Evolutionary conservation across 176 grass and related monocot species (phyloP), one percentile per base, ranked within the genome.

Genomic region (Phoenix roebelenii): DNA sequence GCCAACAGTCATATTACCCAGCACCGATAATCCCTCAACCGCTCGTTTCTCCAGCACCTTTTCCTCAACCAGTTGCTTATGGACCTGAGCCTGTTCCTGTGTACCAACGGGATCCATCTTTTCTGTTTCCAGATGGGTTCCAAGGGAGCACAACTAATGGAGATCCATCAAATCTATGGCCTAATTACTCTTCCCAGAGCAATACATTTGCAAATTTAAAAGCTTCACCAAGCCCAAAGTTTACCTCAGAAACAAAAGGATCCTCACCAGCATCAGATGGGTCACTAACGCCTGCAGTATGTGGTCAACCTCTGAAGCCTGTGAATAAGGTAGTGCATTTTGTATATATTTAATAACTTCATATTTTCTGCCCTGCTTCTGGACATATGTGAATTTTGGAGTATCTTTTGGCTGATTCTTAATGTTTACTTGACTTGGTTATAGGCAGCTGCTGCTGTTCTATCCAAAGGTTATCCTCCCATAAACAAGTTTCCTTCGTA

Each of bases 101-200:
- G 18, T 86, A 81, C 79, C 63, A 82, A 55, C 81, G 90, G 85
- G 82, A 89, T 60, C 85, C 77, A 67, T 82, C 78, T 70, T 80
- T 81, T 67, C 59, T 80, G 65, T 73, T 83, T 58, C 16, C 80
- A 67, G 71, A 95, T 73, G 82, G 80, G 51, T 65, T 83, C 70
- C 85, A 86, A 55, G 85, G 79, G 51, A 84, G 56, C 74, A 67
- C 82, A 55, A 71, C 77, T 80, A 65, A 64, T 61, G 53, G 39
- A 12, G 68, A 81, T 59, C 73, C 78, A 85, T 66, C 80, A 75
- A 76, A 72, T 70, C 82, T 72, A 51, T 44, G 66, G 59, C 18
- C 66, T 52, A 85, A 85, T 14, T 63, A 73, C 69, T 22, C 48
- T 66, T 83, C 48, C 54, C 74, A 88, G 48, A 78, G 65, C 51